Evolutionary conservation across 2,329 filamentous ascomycete species (phyloP).

Genomic region (Pseudogymnoascus pannorum): DNA sequence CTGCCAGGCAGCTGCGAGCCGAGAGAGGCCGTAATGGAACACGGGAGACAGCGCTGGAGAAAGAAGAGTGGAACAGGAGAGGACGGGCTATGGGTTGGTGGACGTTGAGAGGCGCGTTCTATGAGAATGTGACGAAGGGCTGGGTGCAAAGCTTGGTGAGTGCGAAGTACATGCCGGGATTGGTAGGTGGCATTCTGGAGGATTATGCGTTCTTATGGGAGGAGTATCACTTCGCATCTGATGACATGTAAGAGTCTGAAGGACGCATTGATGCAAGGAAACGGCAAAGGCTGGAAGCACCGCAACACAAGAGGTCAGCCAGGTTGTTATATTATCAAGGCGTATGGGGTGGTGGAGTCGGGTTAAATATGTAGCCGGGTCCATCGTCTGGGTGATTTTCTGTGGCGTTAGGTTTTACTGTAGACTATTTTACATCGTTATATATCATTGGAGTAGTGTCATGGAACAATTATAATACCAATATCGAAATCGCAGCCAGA

Average conservation of each 20-base stretch:
- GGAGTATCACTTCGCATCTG: slow-evolving; percentile 73
- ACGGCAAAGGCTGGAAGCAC: not conserved
- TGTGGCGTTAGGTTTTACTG: not conserved
- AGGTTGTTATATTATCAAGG: not conserved
- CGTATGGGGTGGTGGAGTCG: not conserved
- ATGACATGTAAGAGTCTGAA: slow-evolving; percentile 7
- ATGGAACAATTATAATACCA: not conserved
- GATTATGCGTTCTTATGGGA: slow-evolving; percentile 99
- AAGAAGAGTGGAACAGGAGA: slow-evolving; percentile 80
- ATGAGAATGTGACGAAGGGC: slow-evolving; percentile 80
- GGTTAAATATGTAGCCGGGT: not conserved
- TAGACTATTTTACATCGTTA: slow-evolving; percentile 1
- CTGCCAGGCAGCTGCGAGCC: slow-evolving; percentile 75
- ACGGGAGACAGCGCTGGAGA: slow-evolving; percentile 78
- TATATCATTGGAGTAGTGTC: not conserved
- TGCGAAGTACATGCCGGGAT: slow-evolving; percentile 67
- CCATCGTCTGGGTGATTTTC: not conserved
- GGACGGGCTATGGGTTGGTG: slow-evolving; percentile 94
- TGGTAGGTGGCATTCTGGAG: slow-evolving; percentile 79
- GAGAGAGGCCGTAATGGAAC: slow-evolving; percentile 32
- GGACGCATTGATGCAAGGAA: not conserved
- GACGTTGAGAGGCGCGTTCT: slow-evolving; percentile 93
- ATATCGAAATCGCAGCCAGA: not conserved
- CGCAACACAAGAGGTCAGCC: not conserved
- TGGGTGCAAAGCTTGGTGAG: slow-evolving; percentile 43